phyloP scores from a whole-genome alignment of 768 basidiomycete genomes.

The Crucibulum laeve region DNA sequence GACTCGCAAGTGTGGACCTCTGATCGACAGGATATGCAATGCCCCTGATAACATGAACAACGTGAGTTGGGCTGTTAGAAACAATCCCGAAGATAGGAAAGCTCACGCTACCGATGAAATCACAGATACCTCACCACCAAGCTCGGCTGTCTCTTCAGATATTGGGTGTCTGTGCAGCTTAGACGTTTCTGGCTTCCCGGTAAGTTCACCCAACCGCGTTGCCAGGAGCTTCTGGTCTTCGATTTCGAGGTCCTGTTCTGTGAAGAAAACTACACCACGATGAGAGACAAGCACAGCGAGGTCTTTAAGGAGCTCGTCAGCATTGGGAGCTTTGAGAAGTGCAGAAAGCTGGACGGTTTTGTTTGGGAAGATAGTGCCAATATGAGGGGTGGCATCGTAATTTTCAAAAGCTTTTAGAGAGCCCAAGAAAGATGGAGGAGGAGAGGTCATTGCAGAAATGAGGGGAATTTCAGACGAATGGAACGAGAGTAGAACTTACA shows the following conservation, averaged over 20 bases:
- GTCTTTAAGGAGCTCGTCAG: slow-evolving; percentile 48
- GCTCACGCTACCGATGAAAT: slow-evolving; percentile 41
- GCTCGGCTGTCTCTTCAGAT: slow-evolving; percentile 41
- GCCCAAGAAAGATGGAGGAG: slow-evolving; percentile 19
- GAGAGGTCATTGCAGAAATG: background rate
- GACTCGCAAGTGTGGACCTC: slow-evolving; percentile 30
- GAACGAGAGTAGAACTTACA: too few species aligned
- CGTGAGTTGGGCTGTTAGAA: background rate
- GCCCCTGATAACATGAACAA: slow-evolving; percentile 22
- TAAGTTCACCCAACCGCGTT: slow-evolving; percentile 40
- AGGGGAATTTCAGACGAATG: too few species aligned
- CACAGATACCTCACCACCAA: slow-evolving; percentile 50
- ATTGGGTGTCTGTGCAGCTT: slow-evolving; percentile 55
- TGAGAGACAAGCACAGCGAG: slow-evolving; percentile 49
- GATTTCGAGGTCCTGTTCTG: slow-evolving; percentile 44
- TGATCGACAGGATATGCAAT: slow-evolving; percentile 30
- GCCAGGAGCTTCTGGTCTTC: slow-evolving; percentile 49
- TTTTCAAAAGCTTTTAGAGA: slow-evolving; percentile 30
- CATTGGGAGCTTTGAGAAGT: slow-evolving; percentile 37
- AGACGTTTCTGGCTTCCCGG: slow-evolving; percentile 43
- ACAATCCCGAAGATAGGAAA: background rate
- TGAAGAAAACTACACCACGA: slow-evolving; percentile 66
- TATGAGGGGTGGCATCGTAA: slow-evolving; percentile 44
- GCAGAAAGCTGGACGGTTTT: slow-evolving; percentile 40
- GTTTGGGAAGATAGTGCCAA: slow-evolving; percentile 50